phyloP scores from a whole-genome alignment of 495 filamentous ascomycete species.

The Neurospora sublineolata region DNA sequence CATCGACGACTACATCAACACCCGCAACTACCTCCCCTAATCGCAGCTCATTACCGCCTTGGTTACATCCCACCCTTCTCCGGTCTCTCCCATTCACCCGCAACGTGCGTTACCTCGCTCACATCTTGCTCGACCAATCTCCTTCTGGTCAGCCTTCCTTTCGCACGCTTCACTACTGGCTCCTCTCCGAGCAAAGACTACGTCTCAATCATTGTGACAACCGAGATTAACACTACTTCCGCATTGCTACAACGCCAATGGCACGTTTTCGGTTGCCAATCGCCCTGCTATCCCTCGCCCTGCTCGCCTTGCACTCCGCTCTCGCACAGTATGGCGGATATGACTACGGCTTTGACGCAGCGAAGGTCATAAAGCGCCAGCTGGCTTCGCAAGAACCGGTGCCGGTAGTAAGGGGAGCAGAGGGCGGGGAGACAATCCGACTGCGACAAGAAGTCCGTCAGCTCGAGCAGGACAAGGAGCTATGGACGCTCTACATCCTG shows the following conservation, averaged over 20 bases:
- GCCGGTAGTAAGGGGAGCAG: conserved; percentile 12
- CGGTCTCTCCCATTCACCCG: not conserved
- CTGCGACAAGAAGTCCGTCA: conserved; percentile 42
- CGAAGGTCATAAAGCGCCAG: conserved; percentile 15
- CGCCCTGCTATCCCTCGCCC: not conserved
- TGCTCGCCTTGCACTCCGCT: not conserved
- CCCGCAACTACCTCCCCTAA: not conserved
- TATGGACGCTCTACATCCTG: conserved; percentile 49
- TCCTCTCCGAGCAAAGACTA: not conserved
- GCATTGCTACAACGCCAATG: not conserved
- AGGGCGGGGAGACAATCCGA: conserved; percentile 5
- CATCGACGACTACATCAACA: not conserved
- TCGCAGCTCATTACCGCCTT: not conserved
- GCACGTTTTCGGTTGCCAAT: conserved; percentile 1
- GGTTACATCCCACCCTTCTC: not conserved
- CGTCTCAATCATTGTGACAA: not conserved
- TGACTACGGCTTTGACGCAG: conserved; percentile 30
- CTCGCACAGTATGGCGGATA: conserved; percentile 19
- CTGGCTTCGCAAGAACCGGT: conserved; percentile 1
- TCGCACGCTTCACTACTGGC: not conserved
- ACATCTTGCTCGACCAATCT: not conserved
- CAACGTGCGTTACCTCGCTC: not conserved
- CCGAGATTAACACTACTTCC: not conserved
- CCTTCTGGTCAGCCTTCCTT: not conserved
- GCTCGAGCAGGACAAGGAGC: conserved; percentile 42